Evolutionary conservation across 2,329 filamentous ascomycete genomes (phyloP), one percentile per base, ranked within the genome.

Genomic region (Aotearoamyces nothofagi): DNA sequence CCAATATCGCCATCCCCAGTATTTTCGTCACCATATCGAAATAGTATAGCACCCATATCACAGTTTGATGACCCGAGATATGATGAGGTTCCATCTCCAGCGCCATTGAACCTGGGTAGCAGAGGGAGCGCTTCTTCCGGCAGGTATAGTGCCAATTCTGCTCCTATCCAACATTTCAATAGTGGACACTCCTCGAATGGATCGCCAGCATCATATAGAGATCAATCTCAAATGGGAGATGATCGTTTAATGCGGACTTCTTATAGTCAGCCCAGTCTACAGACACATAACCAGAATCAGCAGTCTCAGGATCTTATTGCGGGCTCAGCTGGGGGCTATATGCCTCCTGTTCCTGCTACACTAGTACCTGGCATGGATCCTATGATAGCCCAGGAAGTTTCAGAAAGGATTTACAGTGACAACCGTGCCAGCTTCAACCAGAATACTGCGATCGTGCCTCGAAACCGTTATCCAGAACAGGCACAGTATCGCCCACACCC

Each of bases 331-430:
- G 36, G 24, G 12, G 29, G 30, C 22, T 63, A 66, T 42, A 37
- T 63, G 12, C 60, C 63, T 1, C 45, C 57, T 4, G 54, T 73
- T 2, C 71, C 71, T 4, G 47, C 66, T 2, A 67, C 69, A 3
- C 52, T 77, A 13, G 61, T 76, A 5, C 65, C 70, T n/a, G 70
- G 69, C 3, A 56, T 71, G 15, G 69, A 76, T 35, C 65, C 66
- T 3, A 47, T 45, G 11, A 51, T 72, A 19, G 60, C 66, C 1
- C 60, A 63, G 30, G 67, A 75, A 39, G 55, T 71, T n/a, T 55
- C 63, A 2, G 64, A 70, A 3, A 58, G 63, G n/a, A 61, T 68
- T 27, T 60, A 69, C 25, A 58, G 69, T 26, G 69, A 71, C 13
- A 60, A 61, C 30, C 59, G 57, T 56, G 59, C 29, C 60, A 69